Evolutionary conservation across 202 grass and related monocot genomes (phyloP).

Genomic region (Bolboschoenoplectus hybrid): DNA sequence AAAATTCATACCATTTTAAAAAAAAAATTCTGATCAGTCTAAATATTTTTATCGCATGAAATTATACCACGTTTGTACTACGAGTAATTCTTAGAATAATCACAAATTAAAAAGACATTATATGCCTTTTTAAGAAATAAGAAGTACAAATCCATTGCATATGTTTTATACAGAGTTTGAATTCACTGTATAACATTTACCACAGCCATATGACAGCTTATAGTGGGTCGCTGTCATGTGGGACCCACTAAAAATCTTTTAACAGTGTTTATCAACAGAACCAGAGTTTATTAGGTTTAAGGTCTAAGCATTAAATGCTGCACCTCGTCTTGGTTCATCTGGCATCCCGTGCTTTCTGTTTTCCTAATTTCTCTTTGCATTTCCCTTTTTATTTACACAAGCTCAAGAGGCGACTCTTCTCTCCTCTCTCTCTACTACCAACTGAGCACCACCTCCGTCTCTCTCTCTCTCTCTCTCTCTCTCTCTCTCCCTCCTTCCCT

Average conservation of each 20-base stretch:
- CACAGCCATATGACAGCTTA: not conserved
- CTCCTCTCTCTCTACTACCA: not conserved
- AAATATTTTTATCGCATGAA: not conserved
- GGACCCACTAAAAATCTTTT: not conserved
- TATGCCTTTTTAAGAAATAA: not conserved
- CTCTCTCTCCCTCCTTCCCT: not conserved
- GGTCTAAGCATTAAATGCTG: constrained; percentile 39
- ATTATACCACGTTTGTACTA: not conserved
- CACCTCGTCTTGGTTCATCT: not conserved
- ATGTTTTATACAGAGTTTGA: not conserved
- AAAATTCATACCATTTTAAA: not conserved
- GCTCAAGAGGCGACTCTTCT: not conserved
- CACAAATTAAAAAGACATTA: not conserved
- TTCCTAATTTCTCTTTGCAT: constrained; percentile 18
- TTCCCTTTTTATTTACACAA: constrained; percentile 16
- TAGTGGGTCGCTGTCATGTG: not conserved
- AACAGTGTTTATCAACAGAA: not conserved
- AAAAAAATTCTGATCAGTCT: not conserved
- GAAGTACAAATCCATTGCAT: not conserved
- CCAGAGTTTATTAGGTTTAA: constrained; percentile 9
- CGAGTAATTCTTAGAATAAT: not conserved
- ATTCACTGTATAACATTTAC: not conserved
- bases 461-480: not conserved
- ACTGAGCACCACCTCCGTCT: not conserved
- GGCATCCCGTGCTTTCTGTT: constrained; percentile 27